Evolutionary conservation across 148 eudicot genomes (phyloP).

Genomic region (Amaranthus palmeri): DNA sequence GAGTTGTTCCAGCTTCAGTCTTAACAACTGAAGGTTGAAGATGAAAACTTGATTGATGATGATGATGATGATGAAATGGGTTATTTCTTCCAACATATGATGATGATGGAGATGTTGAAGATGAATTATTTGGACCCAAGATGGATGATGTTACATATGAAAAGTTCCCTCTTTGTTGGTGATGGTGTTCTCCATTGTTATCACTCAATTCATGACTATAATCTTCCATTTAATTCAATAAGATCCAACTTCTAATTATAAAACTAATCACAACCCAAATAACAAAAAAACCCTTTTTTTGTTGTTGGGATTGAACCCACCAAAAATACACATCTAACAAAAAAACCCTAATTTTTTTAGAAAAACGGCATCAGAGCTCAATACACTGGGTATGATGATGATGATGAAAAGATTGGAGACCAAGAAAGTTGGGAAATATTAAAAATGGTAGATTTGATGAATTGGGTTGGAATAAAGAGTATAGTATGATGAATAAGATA

Average conservation of each 20-base stretch:
- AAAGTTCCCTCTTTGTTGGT: conserved; percentile 19
- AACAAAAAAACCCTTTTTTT: background rate
- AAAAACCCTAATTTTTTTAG: background rate
- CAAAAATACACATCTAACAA: background rate
- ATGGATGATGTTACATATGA: conserved; percentile 32
- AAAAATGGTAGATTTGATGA: background rate
- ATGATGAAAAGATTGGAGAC: background rate
- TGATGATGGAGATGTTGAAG: conserved; percentile 22
- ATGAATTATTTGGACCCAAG: conserved; percentile 23
- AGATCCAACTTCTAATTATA: background rate
- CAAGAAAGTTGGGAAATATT: background rate
- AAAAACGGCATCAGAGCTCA: background rate
- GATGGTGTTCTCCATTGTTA: conserved; percentile 23
- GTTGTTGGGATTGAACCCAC: background rate
- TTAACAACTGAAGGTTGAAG: conserved; percentile 18
- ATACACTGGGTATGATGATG: no score
- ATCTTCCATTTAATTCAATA: conserved; percentile 21
- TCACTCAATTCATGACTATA: conserved; percentile 26
- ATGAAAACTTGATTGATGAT: conserved; percentile 18
- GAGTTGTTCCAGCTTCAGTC: conserved; percentile 14
- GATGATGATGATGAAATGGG: conserved; percentile 9
- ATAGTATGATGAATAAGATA: background rate
- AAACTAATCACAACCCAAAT: background rate
- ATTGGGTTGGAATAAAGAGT: background rate
- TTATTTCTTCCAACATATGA: conserved; percentile 20